Evolutionary conservation across 2,329 filamentous ascomycete genomes (phyloP).

Genomic region (Aschersonia sp.): DNA sequence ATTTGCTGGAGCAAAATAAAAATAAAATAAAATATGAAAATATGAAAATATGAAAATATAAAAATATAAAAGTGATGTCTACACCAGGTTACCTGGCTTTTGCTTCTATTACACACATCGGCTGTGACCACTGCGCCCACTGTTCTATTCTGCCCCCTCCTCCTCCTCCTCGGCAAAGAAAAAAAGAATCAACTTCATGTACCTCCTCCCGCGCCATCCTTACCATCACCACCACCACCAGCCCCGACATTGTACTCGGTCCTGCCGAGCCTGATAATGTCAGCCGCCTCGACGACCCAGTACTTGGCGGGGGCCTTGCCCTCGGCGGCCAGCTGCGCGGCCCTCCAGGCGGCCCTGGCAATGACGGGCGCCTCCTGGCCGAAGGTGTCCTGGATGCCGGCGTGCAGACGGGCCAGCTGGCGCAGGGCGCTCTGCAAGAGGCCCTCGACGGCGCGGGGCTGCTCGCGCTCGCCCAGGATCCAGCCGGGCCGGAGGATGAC

Average conservation of each 20-base stretch:
- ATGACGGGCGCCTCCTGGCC: conserved; percentile 65
- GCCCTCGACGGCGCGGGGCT: conserved; percentile 43
- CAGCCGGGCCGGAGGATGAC: conserved; percentile 62
- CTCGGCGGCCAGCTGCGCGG: conserved; percentile 40
- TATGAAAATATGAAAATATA: too few species aligned
- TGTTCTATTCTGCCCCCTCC: too few species aligned
- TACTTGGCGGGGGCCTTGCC: conserved; percentile 43
- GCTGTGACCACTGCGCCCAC: too few species aligned
- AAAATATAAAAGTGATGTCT: too few species aligned
- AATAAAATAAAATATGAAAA: too few species aligned
- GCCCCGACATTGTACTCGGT: conserved; percentile 24
- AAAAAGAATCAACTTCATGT: too few species aligned
- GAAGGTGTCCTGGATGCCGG: conserved; percentile 45
- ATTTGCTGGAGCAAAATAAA: too few species aligned
- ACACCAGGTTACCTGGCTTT: too few species aligned
- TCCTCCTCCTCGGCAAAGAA: too few species aligned
- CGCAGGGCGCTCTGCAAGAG: conserved; percentile 39
- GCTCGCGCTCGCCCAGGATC: conserved; percentile 56
- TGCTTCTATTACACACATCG: too few species aligned
- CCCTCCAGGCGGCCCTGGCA: conserved; percentile 49
- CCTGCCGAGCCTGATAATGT: conserved; percentile 54
- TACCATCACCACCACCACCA: too few species aligned
- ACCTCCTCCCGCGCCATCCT: too few species aligned
- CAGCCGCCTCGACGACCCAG: conserved; percentile 44
- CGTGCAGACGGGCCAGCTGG: conserved; percentile 36